phyloP scores from a whole-genome alignment of 176 grass and related monocot genomes.

The Zoysia japonica region DNA sequence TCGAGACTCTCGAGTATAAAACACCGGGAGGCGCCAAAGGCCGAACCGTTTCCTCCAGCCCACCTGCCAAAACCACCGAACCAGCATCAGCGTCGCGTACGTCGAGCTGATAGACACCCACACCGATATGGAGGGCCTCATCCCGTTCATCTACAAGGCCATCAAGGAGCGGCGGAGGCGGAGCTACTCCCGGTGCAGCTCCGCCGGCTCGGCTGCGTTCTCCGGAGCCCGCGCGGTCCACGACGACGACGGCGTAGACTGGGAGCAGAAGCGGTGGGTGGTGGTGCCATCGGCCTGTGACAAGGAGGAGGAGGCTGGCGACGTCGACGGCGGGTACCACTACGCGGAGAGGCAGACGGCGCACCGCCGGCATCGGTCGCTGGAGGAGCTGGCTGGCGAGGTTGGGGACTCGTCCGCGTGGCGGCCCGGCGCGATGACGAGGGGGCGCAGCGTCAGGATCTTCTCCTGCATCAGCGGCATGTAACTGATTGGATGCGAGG shows the following conservation, averaged over 20 bases:
- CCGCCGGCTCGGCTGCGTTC: slow-evolving; percentile 28
- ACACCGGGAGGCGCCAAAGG: background rate
- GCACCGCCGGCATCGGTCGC: slow-evolving; percentile 61
- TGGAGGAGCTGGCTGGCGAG: slow-evolving; percentile 63
- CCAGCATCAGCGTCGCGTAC: background rate
- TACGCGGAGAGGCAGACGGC: slow-evolving; percentile 23
- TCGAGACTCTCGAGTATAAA: too few species aligned
- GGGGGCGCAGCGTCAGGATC: slow-evolving; percentile 54
- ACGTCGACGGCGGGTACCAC: background rate
- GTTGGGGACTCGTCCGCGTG: slow-evolving; percentile 39
- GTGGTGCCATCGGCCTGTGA: background rate
- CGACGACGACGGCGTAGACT: slow-evolving; percentile 6
- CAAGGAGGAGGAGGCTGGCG: background rate
- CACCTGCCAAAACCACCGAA: background rate
- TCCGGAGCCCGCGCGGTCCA: slow-evolving; percentile 27
- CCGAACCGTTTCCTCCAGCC: background rate
- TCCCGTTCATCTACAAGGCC: slow-evolving; percentile 77
- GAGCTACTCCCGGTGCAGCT: slow-evolving; percentile 62
- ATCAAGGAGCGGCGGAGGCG: slow-evolving; percentile 67
- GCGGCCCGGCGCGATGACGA: background rate
- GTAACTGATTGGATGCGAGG: background rate
- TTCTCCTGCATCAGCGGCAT: slow-evolving; percentile 63
- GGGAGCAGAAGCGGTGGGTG: slow-evolving; percentile 23
- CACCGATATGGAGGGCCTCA: slow-evolving; percentile 69
- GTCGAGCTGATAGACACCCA: background rate